Percentiles rank a stretch among this genome's conserved stretches.
These are phyloP conservation scores for Starmerella sirachaensis DNA, from an alignment of 805 yeast species.

Conservation along the genomic window DNA sequence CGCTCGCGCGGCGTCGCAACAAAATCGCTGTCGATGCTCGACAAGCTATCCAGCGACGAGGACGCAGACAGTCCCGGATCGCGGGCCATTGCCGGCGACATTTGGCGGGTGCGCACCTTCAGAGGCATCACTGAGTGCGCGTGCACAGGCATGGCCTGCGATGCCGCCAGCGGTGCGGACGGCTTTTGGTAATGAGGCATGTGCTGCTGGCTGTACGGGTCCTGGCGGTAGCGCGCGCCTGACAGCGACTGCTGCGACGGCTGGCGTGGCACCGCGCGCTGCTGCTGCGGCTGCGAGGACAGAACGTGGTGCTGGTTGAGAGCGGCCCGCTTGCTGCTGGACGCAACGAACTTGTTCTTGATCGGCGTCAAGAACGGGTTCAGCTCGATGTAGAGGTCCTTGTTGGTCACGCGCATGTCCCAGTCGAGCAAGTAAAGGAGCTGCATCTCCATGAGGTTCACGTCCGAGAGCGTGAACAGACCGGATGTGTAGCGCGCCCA, in stretches of 20 bases:
- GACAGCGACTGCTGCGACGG: neutral
- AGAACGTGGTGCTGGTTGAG: neutral
- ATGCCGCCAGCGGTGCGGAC: neutral
- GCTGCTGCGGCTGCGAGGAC: neutral
- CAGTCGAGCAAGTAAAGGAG: slow-evolving; percentile 71
- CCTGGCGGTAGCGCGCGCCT: neutral
- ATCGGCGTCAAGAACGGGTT: slow-evolving; percentile 69
- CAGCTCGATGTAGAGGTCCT: slow-evolving; percentile 57
- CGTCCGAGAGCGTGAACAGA: slow-evolving; percentile 59
- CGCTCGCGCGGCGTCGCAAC: slow-evolving; percentile 17
- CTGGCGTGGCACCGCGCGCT: neutral
- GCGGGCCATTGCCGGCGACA: slow-evolving; percentile 8
- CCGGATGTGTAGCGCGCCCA: slow-evolving; percentile 94
- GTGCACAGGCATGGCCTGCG: slow-evolving; percentile 6
- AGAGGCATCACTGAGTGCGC: too few species aligned
- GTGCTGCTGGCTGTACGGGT: neutral
- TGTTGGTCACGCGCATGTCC: slow-evolving; percentile 61
- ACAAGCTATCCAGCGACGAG: slow-evolving; percentile 21
- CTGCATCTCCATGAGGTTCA: slow-evolving; percentile 86
- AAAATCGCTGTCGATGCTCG: slow-evolving; percentile 18
- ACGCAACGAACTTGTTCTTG: slow-evolving; percentile 37
- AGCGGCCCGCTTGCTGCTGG: neutral
- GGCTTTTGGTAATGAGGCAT: neutral
- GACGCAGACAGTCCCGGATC: slow-evolving; percentile 22
- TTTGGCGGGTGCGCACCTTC: slow-evolving; percentile 9